Percentiles rank a stretch among this genome's conserved stretches.
Conservation (phyloP, 768 basidiomycete genomes). For the Russula lepida region DNA sequence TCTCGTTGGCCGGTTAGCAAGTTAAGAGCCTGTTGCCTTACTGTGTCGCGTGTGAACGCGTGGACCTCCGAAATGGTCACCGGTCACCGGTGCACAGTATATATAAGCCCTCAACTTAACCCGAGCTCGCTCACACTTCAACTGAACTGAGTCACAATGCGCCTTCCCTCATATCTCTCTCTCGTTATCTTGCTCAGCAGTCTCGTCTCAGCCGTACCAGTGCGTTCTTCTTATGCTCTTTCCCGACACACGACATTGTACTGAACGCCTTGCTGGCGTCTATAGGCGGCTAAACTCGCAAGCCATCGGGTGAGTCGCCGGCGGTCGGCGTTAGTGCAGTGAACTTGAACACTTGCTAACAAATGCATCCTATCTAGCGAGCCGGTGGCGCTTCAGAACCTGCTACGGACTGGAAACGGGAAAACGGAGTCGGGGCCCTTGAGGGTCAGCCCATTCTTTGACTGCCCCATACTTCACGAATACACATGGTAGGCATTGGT, state of each 20-base stretch:
- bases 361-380: not conserved
- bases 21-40: not conserved
- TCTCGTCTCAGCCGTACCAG: conserved; percentile 3
- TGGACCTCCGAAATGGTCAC: no score
- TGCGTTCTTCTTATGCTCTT: not conserved
- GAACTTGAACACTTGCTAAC: not conserved
- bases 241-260: not conserved
- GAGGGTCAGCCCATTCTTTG: not conserved
- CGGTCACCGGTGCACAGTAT: no score
- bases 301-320: not conserved
- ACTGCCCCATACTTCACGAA: not conserved
- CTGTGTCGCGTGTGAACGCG: not conserved
- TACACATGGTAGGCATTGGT: not conserved
- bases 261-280: not conserved
- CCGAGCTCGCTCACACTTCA: not conserved
- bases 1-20: no score
- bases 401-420: not conserved
- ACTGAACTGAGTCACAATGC: not conserved
- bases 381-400: not conserved
- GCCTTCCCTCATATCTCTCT: not conserved
- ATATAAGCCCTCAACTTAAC: not conserved
- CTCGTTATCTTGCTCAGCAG: not conserved
- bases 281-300: not conserved
- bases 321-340: not conserved
- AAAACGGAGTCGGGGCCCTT: not conserved